phyloP scores from a whole-genome alignment of 257 asterid genomes.

The Jasminum sambac region DNA sequence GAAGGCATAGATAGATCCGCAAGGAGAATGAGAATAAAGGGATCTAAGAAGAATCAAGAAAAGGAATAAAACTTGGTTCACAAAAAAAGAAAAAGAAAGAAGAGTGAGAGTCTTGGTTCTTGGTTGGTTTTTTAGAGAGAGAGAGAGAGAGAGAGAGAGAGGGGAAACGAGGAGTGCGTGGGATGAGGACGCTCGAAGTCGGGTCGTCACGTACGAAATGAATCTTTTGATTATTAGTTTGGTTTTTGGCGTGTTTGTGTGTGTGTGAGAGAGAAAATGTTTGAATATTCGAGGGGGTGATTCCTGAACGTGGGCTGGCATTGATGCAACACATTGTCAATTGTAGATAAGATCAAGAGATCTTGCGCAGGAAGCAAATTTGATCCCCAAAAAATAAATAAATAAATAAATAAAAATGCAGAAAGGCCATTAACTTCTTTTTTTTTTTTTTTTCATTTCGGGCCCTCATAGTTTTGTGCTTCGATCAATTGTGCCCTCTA shows the following conservation, averaged over 20 bases:
- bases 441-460: too few relatives aligned
- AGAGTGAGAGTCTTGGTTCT: too few relatives aligned
- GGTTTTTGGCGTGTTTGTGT: not conserved
- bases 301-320: slow-evolving; percentile 21
- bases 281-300: slow-evolving; percentile 32
- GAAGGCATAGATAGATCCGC: slow-evolving; percentile 41
- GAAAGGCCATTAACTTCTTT: too few relatives aligned
- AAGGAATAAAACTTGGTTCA: slow-evolving; percentile 39
- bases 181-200: slow-evolving; percentile 50
- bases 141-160: not conserved
- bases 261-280: not conserved
- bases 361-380: not conserved
- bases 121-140: not conserved
- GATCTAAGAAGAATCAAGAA: slow-evolving; percentile 41
- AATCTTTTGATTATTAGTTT: slow-evolving; percentile 47
- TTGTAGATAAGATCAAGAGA: slow-evolving; percentile 26
- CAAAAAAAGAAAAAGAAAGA: not conserved
- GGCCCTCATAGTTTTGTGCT: not conserved
- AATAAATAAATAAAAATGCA: too few relatives aligned
- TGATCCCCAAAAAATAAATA: too few relatives aligned
- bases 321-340: slow-evolving; percentile 9
- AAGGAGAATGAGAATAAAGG: slow-evolving; percentile 35
- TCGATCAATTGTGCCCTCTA: not conserved
- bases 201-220: slow-evolving; percentile 81
- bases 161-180: slow-evolving; percentile 41